Conservation (phyloP, 2,329 filamentous ascomycete species). For the Sarocladium strictum region DNA sequence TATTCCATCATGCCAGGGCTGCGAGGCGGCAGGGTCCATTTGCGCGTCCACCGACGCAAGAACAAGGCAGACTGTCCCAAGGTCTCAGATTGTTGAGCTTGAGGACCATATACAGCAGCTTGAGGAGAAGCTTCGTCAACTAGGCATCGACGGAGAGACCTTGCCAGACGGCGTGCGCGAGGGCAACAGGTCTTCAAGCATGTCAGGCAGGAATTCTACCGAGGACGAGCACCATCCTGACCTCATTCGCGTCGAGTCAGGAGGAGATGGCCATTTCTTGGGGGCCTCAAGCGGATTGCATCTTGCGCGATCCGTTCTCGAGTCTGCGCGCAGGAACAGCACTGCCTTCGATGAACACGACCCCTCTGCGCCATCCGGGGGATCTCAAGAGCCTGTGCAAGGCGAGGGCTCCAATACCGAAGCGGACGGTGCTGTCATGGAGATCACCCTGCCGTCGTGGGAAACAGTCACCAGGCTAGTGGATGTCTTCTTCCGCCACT, state of each 20-base stretch:
- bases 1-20: conserved; percentile 15
- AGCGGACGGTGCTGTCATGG: not conserved
- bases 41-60: conserved; percentile 18
- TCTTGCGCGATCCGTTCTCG: conserved; percentile 13
- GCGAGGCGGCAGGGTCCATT: conserved; percentile 13
- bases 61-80: conserved; percentile 12
- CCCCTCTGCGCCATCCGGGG: not conserved
- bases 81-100: conserved; percentile 12
- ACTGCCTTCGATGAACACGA: conserved; percentile 7
- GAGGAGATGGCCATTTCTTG: conserved; percentile 14
- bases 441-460: conserved; percentile 12
- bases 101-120: conserved; percentile 11
- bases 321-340: conserved; percentile 13
- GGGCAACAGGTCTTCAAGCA: not conserved
- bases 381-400: not conserved
- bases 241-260: conserved; percentile 13
- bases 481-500: conserved; percentile 18
- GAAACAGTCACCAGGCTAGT: conserved; percentile 15
- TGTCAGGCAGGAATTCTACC: not conserved
- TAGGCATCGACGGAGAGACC: not conserved
- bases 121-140: not conserved
- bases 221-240: conserved; percentile 11
- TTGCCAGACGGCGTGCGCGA: not conserved
- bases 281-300: conserved; percentile 14
- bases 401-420: not conserved